Percentiles rank a stretch among this genome's conserved stretches.
Evolutionary conservation across 257 asterid genomes (phyloP).

Genomic region (Penstemon barbatus): DNA sequence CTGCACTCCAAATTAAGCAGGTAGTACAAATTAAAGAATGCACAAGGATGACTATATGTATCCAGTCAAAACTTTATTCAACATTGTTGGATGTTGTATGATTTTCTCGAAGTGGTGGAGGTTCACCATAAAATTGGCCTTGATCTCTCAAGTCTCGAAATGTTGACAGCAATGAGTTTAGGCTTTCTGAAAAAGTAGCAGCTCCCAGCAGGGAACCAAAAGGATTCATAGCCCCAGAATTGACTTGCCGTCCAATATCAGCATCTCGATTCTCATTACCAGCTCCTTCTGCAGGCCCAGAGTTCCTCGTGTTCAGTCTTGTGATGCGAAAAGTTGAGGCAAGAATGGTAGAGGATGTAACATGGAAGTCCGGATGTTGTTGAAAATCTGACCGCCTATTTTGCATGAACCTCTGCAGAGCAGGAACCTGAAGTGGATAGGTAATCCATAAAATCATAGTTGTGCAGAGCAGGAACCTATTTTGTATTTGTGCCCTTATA

Average conservation of each 20-base stretch:
- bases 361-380: conserved; percentile 94
- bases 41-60: not conserved
- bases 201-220: conserved; percentile 81
- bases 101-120: conserved; percentile 56
- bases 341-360: conserved; percentile 87
- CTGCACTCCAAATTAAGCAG: too few relatives aligned
- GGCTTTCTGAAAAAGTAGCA: conserved; percentile 76
- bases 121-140: conserved; percentile 64
- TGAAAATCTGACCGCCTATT: conserved; percentile 78
- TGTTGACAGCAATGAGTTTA: conserved; percentile 82
- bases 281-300: conserved; percentile 43
- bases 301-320: conserved; percentile 73
- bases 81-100: conserved; percentile 36
- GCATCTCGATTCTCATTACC: not conserved
- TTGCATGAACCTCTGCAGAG: conserved; percentile 92
- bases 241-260: conserved; percentile 51
- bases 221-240: conserved; percentile 56
- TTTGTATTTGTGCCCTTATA: too few relatives aligned
- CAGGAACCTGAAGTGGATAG: conserved; percentile 68
- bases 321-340: conserved; percentile 93
- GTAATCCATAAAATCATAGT: too few relatives aligned
- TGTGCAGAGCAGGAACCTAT: too few relatives aligned
- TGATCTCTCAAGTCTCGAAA: conserved; percentile 87
- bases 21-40: too few relatives aligned
- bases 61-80: conserved; percentile 32